Conservation (phyloP, 2,329 filamentous ascomycete species). For the Phoma sp. region DNA sequence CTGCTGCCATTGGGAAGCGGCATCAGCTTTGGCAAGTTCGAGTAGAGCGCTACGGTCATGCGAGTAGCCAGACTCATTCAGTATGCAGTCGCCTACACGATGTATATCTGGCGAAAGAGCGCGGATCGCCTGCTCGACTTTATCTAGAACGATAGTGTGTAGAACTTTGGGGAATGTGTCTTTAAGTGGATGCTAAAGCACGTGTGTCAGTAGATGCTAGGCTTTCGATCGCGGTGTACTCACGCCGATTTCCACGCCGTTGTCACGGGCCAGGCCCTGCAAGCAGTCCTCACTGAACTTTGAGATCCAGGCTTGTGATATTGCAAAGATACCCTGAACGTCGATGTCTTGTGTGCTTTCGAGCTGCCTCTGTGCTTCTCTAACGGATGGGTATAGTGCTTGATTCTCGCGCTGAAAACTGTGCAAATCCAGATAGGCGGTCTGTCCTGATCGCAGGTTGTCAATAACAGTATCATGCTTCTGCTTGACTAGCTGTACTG, state of each 20-base stretch:
- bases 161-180: constrained; percentile 20
- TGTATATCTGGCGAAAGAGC: constrained; percentile 10
- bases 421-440: constrained; percentile 31
- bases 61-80: constrained; percentile 21
- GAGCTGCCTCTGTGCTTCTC: constrained; percentile 25
- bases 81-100: constrained; percentile 25
- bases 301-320: constrained; percentile 34
- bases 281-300: constrained; percentile 22
- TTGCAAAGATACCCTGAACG: constrained; percentile 24
- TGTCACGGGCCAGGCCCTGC: constrained; percentile 22
- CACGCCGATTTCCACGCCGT: constrained; percentile 31
- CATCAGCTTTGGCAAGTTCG: constrained; percentile 25
- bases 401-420: constrained; percentile 22
- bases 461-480: constrained; percentile 26
- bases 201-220: constrained; percentile 4
- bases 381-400: constrained; percentile 23
- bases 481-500: constrained; percentile 26
- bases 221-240: background rate
- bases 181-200: constrained; percentile 8
- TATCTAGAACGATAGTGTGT: constrained; percentile 10
- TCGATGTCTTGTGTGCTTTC: constrained; percentile 15
- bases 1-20: constrained; percentile 32
- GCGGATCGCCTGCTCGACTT: constrained; percentile 22
- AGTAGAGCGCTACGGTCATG: constrained; percentile 24
- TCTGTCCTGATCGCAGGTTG: constrained; percentile 27